Percentiles rank a stretch among this genome's conserved stretches.
Evolutionary conservation across 176 grass and related monocot genomes (phyloP).

Genomic region (Aegilops longissima): DNA sequence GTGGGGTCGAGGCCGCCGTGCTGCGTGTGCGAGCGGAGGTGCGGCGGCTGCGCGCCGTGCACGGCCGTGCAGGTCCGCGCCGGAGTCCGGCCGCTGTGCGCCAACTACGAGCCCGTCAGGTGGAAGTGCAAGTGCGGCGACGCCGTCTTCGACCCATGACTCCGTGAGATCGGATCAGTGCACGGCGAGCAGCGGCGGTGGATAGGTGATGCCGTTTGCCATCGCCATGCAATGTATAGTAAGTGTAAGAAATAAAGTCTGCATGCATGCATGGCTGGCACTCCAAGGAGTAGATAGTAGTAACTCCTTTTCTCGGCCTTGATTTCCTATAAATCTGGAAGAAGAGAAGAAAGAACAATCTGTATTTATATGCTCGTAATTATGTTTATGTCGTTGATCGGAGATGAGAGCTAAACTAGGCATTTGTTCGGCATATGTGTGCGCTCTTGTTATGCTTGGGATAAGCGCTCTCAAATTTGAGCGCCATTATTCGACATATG

Average conservation of each 20-base stretch:
- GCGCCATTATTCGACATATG: too few species aligned
- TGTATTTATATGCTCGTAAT: too few species aligned
- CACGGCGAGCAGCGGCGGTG: too few species aligned
- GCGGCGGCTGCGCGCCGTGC: conserved; percentile 55
- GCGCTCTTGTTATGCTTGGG: too few species aligned
- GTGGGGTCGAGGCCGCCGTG: conserved; percentile 64
- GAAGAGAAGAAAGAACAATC: too few species aligned
- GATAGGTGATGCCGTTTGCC: not conserved
- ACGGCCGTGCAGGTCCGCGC: conserved; percentile 46
- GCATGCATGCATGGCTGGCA: not conserved
- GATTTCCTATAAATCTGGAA: not conserved
- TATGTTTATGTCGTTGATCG: too few species aligned
- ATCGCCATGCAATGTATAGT: not conserved
- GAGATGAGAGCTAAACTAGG: too few species aligned
- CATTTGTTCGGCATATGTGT: too few species aligned
- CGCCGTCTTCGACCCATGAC: conserved; percentile 52
- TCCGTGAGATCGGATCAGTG: not conserved
- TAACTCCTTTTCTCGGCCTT: not conserved
- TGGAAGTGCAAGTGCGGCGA: conserved; percentile 77
- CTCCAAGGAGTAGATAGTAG: not conserved
- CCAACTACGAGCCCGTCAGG: conserved; percentile 70
- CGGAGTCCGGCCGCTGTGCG: conserved; percentile 10
- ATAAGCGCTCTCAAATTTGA: too few species aligned
- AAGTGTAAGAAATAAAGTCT: not conserved
- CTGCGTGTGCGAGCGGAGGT: conserved; percentile 56